Base-by-base conservation (phyloP, 1,139 yeast genomes). In the Kurtzmaniella quercitrusa region DNA sequence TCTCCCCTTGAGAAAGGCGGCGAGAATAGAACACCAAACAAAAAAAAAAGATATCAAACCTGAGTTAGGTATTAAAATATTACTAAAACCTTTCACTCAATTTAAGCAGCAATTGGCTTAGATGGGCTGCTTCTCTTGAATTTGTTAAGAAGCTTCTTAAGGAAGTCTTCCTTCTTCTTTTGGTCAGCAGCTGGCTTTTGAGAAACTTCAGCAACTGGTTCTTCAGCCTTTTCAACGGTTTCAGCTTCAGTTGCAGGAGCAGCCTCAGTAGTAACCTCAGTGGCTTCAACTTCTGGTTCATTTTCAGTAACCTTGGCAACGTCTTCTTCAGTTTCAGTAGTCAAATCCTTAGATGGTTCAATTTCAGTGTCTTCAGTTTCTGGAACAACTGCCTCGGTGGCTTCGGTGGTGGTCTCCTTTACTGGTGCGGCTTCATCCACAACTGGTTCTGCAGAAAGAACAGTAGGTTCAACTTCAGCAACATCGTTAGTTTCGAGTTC, bases 71-170 rank as follows among this genome's bases (percentile, higher is more conserved):
- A 21, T 21, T 26, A 26, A 26, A 26, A 6, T 11, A 6, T 26
- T 12, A 14, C 4, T 12, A 5, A 26, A 11, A 26, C 30, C 9
- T 26, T 14, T 26, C 26, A 7, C 11, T 40, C 54, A 47, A 61
- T 65, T 57, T 64, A 66, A 50, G 68, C 55, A 44, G 65, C 55
- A 43, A 34, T 19, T 18, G 37, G 26, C 26, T 34, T 34, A 12
- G 52, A 49, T 51, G 60, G 55, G 50, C 60, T 57, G 37, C 71
- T 59, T 60, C 71, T 70, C 68, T 73, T 78, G 57, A 78, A 65
- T 59, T 71, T 74, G 51, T 63, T 58, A 48, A 73, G 55, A 45
- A 75, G 60, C 61, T 68, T 77, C 70, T 74, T 77, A 64, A 75
- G 68, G 57, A 74, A 63, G 49, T 71, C 69, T 55, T 68, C 68